Conservation (phyloP, 2,329 filamentous ascomycete species). For the Keithomyces neogunnii region DNA sequence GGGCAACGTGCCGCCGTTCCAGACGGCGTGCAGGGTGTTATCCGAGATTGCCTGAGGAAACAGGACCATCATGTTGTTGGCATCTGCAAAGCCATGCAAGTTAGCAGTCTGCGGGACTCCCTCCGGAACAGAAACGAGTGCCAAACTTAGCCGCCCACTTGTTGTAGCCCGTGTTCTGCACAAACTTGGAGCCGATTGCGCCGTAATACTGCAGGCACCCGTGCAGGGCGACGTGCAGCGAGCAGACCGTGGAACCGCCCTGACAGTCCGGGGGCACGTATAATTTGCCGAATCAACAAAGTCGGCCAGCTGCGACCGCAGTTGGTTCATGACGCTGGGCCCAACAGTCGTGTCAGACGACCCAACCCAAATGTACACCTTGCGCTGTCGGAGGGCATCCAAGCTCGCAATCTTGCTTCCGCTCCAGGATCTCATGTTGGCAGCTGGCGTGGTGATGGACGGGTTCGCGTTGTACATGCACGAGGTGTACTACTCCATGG, state of each 20-base stretch:
- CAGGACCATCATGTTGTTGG: conserved; percentile 3
- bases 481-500: background rate
- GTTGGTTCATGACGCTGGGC: conserved; percentile 7
- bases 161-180: conserved; percentile 6
- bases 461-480: conserved; percentile 10
- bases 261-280: conserved; percentile 6
- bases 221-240: conserved; percentile 8
- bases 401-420: conserved; percentile 7
- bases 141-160: conserved; percentile 6
- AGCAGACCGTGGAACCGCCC: conserved; percentile 3
- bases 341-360: conserved; percentile 14
- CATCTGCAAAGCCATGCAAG: background rate
- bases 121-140: background rate
- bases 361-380: conserved; percentile 14
- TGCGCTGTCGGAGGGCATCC: conserved; percentile 6
- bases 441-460: background rate
- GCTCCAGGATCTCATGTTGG: conserved; percentile 9
- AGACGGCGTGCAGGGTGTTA: background rate
- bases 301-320: conserved; percentile 4
- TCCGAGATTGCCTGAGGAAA: conserved; percentile 6
- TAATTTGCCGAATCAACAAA: conserved; percentile 2
- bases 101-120: background rate
- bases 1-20: conserved; percentile 3
- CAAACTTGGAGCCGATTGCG: conserved; percentile 2
- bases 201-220: conserved; percentile 3